phyloP scores from a whole-genome alignment of 176 grass and related monocot genomes.

The Lolium multiflorum region DNA sequence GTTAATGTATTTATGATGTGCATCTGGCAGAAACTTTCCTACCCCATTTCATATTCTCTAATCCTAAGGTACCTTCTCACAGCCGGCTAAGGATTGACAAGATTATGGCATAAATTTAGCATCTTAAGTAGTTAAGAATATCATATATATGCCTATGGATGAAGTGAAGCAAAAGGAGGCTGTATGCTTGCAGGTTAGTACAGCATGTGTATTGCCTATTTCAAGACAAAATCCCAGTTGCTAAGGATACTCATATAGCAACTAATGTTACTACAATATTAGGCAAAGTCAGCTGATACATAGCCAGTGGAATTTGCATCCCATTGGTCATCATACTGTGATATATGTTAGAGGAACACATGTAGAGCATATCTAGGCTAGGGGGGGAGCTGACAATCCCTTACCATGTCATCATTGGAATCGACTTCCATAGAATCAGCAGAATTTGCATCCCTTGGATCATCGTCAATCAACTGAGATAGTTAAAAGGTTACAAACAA shows the following conservation, averaged over 20 bases:
- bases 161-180: neutral
- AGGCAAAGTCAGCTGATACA: neutral
- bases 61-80: constrained; percentile 10
- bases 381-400: constrained; percentile 23
- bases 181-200: constrained; percentile 30
- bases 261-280: constrained; percentile 13
- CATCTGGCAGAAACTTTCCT: neutral
- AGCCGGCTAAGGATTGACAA: constrained; percentile 19
- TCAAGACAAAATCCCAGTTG: neutral
- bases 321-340: neutral
- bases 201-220: constrained; percentile 14
- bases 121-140: constrained; percentile 25
- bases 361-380: constrained; percentile 26
- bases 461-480: constrained; percentile 67
- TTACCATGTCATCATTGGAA: constrained; percentile 48
- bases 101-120: neutral
- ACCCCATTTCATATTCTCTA: constrained; percentile 33
- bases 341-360: constrained; percentile 29
- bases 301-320: constrained; percentile 1
- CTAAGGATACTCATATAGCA: neutral
- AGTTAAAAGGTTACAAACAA: constrained; percentile 47
- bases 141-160: constrained; percentile 15
- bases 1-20: constrained; percentile 5
- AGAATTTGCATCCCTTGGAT: constrained; percentile 52
- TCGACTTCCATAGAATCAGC: constrained; percentile 62